These are phyloP conservation scores for Phytophthora pini DNA, from an alignment of 352 stramenopile species.

Conservation along the genomic window DNA sequence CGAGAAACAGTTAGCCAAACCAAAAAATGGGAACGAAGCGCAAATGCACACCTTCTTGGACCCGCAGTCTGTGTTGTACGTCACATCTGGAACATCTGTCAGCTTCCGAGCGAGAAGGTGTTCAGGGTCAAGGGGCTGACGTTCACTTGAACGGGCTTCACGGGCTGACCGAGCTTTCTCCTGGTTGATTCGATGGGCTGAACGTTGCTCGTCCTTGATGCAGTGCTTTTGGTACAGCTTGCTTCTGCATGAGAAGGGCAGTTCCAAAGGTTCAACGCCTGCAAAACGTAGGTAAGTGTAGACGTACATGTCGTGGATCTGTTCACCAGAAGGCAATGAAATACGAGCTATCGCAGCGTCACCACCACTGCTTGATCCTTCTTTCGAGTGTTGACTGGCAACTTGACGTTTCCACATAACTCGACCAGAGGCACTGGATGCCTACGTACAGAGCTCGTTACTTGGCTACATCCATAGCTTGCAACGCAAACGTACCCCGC, in stretches of 20 bases:
- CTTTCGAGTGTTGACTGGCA: slow-evolving; percentile 36
- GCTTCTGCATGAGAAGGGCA: slow-evolving; percentile 41
- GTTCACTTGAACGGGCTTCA: slow-evolving; percentile 27
- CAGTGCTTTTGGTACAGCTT: slow-evolving; percentile 72
- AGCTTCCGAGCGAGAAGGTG: slow-evolving; percentile 46
- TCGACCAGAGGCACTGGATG: slow-evolving; percentile 55
- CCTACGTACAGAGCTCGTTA: slow-evolving; percentile 27
- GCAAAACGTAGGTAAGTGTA: too few species aligned
- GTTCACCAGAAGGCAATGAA: slow-evolving; percentile 65
- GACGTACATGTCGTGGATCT: slow-evolving; percentile 77
- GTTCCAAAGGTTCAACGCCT: not conserved
- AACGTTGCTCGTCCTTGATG: slow-evolving; percentile 70
- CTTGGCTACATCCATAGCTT: not conserved
- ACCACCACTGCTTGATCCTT: slow-evolving; percentile 14
- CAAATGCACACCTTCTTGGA: slow-evolving; percentile 50
- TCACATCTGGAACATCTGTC: slow-evolving; percentile 56
- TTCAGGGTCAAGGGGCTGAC: slow-evolving; percentile 61
- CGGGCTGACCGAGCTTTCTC: slow-evolving; percentile 44
- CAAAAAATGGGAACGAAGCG: too few species aligned
- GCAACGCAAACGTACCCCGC: slow-evolving; percentile 30
- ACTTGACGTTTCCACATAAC: slow-evolving; percentile 78
- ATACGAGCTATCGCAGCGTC: slow-evolving; percentile 43
- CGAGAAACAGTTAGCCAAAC: too few species aligned
- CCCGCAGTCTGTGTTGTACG: slow-evolving; percentile 73
- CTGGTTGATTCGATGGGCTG: slow-evolving; percentile 58